These are phyloP conservation scores for Pythium vanterpoolii DNA, from an alignment of 352 stramenopile genomes.

Conservation along the genomic window DNA sequence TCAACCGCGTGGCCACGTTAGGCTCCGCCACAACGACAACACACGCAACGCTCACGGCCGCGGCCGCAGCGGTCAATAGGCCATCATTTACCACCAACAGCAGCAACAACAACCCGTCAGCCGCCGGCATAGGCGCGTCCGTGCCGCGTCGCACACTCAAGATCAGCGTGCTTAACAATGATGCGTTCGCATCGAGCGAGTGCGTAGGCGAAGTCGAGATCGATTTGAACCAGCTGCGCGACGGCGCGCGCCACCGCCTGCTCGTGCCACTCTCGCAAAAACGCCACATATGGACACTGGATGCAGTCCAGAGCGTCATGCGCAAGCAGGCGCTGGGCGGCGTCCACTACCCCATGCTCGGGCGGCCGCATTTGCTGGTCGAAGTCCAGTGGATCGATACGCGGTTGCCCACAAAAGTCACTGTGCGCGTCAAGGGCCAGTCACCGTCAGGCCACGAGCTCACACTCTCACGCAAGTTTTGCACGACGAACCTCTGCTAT, in stretches of 20 bases:
- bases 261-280: conserved; percentile 46
- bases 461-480: conserved; percentile 27
- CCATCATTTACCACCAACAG: background rate
- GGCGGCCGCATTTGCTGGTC: conserved; percentile 41
- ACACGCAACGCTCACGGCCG: conserved; percentile 11
- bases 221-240: conserved; percentile 39
- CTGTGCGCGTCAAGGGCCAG: conserved; percentile 32
- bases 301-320: conserved; percentile 43
- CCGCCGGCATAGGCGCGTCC: conserved; percentile 1
- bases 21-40: background rate
- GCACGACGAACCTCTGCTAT: conserved; percentile 26
- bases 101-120: background rate
- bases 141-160: conserved; percentile 33
- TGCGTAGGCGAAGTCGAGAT: conserved; percentile 50
- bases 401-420: conserved; percentile 46
- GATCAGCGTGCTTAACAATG: conserved; percentile 52
- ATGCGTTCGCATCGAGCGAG: conserved; percentile 47
- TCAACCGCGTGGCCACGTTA: conserved; percentile 3
- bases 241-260: conserved; percentile 28
- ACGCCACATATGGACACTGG: conserved; percentile 46
- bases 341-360: conserved; percentile 38
- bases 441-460: conserved; percentile 10
- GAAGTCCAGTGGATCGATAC: conserved; percentile 68
- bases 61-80: conserved; percentile 5
- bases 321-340: conserved; percentile 40